phyloP scores from a whole-genome alignment of 2,329 filamentous ascomycete genomes.

The Colletotrichum agaves region DNA sequence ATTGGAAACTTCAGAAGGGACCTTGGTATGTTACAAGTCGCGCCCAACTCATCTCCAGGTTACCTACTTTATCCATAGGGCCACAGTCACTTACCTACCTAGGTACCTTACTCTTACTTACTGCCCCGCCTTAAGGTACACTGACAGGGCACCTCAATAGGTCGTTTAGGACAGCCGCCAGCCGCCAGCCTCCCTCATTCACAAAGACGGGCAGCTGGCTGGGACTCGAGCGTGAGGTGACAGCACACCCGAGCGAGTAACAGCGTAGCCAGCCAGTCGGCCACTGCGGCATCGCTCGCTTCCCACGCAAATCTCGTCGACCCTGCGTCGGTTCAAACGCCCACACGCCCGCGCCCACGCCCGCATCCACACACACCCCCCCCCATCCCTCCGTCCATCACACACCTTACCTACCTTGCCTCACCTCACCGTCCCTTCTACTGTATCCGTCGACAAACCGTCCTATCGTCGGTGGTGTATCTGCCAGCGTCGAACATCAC shows the following conservation, averaged over 20 bases:
- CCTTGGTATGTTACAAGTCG: no score
- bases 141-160: not conserved
- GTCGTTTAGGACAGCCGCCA: not conserved
- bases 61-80: not conserved
- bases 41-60: no score
- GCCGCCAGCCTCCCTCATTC: slow-evolving; percentile 23
- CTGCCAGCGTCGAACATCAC: slow-evolving; percentile 21
- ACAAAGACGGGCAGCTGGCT: no score
- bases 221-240: no score
- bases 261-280: no score
- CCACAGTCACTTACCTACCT: no score
- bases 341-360: not conserved
- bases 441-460: slow-evolving; percentile 2
- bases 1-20: no score
- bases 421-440: not conserved
- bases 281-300: slow-evolving; percentile 15
- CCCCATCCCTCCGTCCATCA: slow-evolving; percentile 26
- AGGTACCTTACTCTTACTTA: not conserved
- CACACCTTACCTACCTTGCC: not conserved
- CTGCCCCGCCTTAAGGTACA: not conserved
- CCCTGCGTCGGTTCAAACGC: slow-evolving; percentile 14
- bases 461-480: slow-evolving; percentile 13
- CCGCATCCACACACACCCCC: slow-evolving; percentile 22
- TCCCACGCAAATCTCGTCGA: slow-evolving; percentile 9
- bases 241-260: no score